A percentile compares a stretch with the other conserved stretches of the same genome.
These are phyloP conservation scores for Umbelopsis sp. DNA, from an alignment of 192 early-diverging fungal genomes.

Conservation along the genomic window DNA sequence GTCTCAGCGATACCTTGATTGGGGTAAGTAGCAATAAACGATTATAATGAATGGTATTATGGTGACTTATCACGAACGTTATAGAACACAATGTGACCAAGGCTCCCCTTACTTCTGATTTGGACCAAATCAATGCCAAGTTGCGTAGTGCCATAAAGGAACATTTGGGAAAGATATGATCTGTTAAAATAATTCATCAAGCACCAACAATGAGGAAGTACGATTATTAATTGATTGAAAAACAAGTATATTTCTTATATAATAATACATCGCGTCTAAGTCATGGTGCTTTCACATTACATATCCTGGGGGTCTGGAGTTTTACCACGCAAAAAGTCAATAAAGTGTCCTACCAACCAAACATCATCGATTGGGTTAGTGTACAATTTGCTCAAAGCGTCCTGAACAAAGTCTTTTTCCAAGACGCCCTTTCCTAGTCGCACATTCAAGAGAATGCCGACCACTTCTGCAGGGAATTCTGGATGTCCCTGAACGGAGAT, in stretches of 20 bases:
- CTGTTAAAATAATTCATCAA: too few species aligned
- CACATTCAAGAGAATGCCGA: slow-evolving; percentile 40
- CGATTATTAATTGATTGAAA: background rate
- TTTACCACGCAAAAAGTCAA: slow-evolving; percentile 28
- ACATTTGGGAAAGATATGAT: background rate
- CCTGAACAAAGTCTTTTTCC: slow-evolving; percentile 31
- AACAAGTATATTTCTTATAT: background rate
- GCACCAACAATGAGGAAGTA: background rate
- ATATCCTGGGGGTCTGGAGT: background rate
- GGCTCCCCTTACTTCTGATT: background rate
- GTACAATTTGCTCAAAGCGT: slow-evolving; percentile 24
- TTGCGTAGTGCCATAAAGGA: background rate
- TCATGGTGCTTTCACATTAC: too few species aligned
- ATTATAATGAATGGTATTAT: background rate
- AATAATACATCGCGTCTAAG: too few species aligned
- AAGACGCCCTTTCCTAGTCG: slow-evolving; percentile 41
- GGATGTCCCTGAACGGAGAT: slow-evolving; percentile 76
- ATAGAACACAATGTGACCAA: background rate
- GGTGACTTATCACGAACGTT: too few species aligned
- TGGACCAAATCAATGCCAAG: background rate
- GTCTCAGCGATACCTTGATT: slow-evolving; percentile 58
- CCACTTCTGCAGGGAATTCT: slow-evolving; percentile 56
- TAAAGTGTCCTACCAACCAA: slow-evolving; percentile 33
- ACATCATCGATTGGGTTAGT: slow-evolving; percentile 33
- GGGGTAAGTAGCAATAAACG: slow-evolving; percentile 41